phyloP scores from a whole-genome alignment of 129 eudicot species.

The Lactuca saligna region DNA sequence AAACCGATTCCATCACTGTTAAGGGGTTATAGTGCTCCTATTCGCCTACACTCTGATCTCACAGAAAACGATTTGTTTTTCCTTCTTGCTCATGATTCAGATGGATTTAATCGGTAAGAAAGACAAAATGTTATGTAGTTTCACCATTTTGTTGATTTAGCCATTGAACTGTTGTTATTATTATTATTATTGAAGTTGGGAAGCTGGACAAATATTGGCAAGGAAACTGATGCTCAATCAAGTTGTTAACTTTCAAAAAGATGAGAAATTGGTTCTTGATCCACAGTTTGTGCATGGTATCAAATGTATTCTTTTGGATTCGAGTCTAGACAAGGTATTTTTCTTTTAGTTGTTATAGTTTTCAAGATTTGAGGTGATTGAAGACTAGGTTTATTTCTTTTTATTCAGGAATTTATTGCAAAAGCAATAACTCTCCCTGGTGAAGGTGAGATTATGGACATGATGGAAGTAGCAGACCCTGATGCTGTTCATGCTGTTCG shows the following conservation, averaged over 20 bases:
- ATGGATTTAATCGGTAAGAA: slow-evolving; percentile 86
- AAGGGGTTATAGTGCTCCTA: slow-evolving; percentile 92
- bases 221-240: slow-evolving; percentile 82
- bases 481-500: slow-evolving; percentile 99
- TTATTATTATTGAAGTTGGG: slow-evolving; percentile 59
- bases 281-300: slow-evolving; percentile 71
- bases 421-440: slow-evolving; percentile 92
- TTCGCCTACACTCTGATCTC: slow-evolving; percentile 92
- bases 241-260: slow-evolving; percentile 79
- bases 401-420: slow-evolving; percentile 80
- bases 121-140: neutral
- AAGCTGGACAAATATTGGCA: slow-evolving; percentile 84
- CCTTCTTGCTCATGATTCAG: slow-evolving; percentile 98
- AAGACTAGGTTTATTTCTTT: neutral
- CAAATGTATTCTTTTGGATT: slow-evolving; percentile 64
- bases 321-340: slow-evolving; percentile 81
- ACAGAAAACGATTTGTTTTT: slow-evolving; percentile 72
- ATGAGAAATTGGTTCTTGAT: slow-evolving; percentile 58
- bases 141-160: too few species aligned
- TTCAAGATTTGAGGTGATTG: neutral
- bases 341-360: neutral
- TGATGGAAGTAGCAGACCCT: slow-evolving; percentile 96
- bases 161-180: neutral
- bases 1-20: slow-evolving; percentile 84
- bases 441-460: slow-evolving; percentile 96